Base-by-base conservation (phyloP, 2,329 filamentous ascomycete genomes). In the Cladosporium austrohemisphaericum region DNA sequence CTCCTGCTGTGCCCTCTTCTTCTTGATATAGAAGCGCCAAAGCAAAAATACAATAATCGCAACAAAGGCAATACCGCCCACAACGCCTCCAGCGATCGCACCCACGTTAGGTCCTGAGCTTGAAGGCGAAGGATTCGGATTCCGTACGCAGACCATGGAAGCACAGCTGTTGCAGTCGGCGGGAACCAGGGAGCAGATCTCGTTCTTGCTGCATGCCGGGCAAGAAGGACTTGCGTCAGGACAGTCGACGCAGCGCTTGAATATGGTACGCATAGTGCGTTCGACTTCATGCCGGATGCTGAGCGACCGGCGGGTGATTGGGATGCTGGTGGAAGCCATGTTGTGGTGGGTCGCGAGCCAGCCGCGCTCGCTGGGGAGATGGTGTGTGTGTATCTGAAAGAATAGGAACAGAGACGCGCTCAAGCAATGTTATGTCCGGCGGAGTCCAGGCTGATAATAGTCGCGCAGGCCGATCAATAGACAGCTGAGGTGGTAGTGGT, bases 11-110 rank as follows among this genome's bases (percentile, higher is more conserved):
- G 82, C 78, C 63, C 90, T 80, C 73, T 85, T 85, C 55, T 81
- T 83, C 73, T 90, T 92, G 65, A 95, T 84, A 65, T 84, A 88
- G 72, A 88, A 95, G 67, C 84, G 85, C 86, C 88, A 97, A 26
- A 96, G 77, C 32, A 95, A 70, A 60, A 90, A 95, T 2, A 85
- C 85, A 46, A 87, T 66, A 29, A 88, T 70, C n/a, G 79, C 85
- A 45, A 97, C 77, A 37, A 83, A 76, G n/a, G 78, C 77, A 11
- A 97, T 68, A 57, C 90, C 93, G 55, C 90, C 93, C 35, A 97
- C 74, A 8, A 96, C 90, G 56, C 92, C 92, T 56, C 93, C 93
- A 2, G 86, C 92, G 56, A 98, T 96, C 26, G 88, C 88, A 33
- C 91, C 91, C 1, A 85, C 71, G 50, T 88, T 91, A 6, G 85